phyloP scores from a whole-genome alignment of 2,329 filamentous ascomycete genomes.

The Sphaerulina musiva region DNA sequence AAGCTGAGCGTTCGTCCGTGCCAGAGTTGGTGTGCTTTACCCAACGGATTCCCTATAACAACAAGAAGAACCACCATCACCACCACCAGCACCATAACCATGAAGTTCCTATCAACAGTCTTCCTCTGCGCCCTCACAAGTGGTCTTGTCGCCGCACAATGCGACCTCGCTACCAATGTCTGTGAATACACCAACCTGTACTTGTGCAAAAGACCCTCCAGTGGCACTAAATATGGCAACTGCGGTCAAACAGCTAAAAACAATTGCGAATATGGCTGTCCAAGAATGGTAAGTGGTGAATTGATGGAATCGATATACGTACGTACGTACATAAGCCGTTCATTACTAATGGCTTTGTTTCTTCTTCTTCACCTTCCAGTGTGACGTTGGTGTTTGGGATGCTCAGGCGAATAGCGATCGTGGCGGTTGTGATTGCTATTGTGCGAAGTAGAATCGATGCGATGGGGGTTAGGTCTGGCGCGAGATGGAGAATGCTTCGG shows the following conservation, averaged over 20 bases:
- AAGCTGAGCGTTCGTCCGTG: no score
- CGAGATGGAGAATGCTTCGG: no score
- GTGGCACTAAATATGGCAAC: constrained; percentile 1
- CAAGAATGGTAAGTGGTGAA: background rate
- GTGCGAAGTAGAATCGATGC: background rate
- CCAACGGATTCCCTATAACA: no score
- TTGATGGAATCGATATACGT: background rate
- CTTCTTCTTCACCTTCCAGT: background rate
- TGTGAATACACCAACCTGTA: background rate
- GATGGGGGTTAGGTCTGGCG: no score
- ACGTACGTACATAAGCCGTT: background rate
- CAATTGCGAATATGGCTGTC: background rate
- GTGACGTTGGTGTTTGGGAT: background rate
- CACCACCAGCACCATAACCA: background rate
- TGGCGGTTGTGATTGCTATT: background rate
- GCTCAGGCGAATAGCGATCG: background rate
- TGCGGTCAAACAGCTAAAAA: background rate
- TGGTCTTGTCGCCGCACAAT: background rate
- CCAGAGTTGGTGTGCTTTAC: no score
- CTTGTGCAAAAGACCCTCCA: background rate
- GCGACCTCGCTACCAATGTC: background rate
- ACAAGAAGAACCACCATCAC: background rate
- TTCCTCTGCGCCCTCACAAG: background rate
- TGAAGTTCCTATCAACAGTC: background rate
- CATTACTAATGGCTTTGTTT: background rate